Percentiles rank a stretch among this genome's conserved stretches.
phyloP scores from a whole-genome alignment of 2,329 filamentous ascomycete genomes.

The Nemania diffusa region DNA sequence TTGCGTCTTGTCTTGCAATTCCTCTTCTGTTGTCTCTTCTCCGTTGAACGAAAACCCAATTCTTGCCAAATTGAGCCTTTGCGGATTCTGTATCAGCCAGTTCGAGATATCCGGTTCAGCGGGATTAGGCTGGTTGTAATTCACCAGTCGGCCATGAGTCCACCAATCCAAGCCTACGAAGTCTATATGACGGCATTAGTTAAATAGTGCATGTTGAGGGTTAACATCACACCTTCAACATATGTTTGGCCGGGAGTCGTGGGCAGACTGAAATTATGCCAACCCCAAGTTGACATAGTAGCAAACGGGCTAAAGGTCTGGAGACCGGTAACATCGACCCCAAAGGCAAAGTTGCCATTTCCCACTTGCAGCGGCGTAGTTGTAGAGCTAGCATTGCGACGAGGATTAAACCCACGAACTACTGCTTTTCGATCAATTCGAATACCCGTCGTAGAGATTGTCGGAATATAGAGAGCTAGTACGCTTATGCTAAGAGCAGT shows the following conservation, averaged over 20 bases:
- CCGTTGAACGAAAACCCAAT: slow-evolving; percentile 59
- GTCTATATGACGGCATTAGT: slow-evolving; percentile 42
- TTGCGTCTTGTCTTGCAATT: slow-evolving; percentile 55
- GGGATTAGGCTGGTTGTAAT: slow-evolving; percentile 56
- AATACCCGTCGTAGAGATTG: slow-evolving; percentile 20
- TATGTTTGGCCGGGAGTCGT: slow-evolving; percentile 53
- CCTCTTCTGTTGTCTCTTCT: slow-evolving; percentile 53
- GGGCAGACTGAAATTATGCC: slow-evolving; percentile 61
- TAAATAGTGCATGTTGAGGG: background rate
- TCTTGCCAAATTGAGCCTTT: slow-evolving; percentile 61
- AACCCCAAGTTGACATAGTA: slow-evolving; percentile 61
- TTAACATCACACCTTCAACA: slow-evolving; percentile 46
- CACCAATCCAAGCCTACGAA: slow-evolving; percentile 57
- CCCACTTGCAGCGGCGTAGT: slow-evolving; percentile 64
- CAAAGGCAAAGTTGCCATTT: slow-evolving; percentile 62
- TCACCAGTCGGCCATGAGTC: slow-evolving; percentile 55
- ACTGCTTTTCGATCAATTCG: slow-evolving; percentile 49
- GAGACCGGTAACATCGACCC: slow-evolving; percentile 59
- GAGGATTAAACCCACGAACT: slow-evolving; percentile 58
- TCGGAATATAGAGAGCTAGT: slow-evolving; percentile 9
- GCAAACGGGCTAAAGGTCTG: slow-evolving; percentile 59
- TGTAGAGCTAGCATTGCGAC: slow-evolving; percentile 58
- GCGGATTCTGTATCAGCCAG: slow-evolving; percentile 61
- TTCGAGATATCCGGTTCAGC: slow-evolving; percentile 55
- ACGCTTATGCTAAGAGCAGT: slow-evolving; percentile 11